These are phyloP conservation scores for Backusella parvicylindrica DNA, from an alignment of 192 early-diverging fungal genomes.

Conservation along the genomic window DNA sequence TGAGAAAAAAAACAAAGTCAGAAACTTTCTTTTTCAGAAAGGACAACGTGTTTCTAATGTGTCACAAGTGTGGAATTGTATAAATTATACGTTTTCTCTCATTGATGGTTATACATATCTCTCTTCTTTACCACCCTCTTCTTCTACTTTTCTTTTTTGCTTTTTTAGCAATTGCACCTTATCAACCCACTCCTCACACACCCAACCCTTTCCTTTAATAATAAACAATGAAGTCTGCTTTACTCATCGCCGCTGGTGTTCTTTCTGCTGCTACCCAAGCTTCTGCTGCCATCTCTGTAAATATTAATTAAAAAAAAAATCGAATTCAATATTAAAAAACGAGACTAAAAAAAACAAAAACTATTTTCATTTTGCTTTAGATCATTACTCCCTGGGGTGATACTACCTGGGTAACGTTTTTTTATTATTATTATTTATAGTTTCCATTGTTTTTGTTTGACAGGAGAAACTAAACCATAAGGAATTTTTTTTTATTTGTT, in stretches of 20 bases:
- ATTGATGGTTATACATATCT: neutral
- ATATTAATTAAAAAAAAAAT: constrained; percentile 7
- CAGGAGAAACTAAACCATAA: neutral
- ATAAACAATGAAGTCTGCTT: constrained; percentile 26
- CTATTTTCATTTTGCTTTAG: constrained; percentile 8
- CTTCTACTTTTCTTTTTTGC: neutral
- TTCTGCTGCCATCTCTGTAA: constrained; percentile 14
- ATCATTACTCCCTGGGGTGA: constrained; percentile 29
- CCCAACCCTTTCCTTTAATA: constrained; percentile 17
- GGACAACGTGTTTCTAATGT: constrained; percentile 14
- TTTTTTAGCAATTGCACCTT: neutral
- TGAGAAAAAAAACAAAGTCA: neutral
- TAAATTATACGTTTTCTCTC: neutral
- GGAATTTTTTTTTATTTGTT: neutral
- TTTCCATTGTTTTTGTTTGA: constrained; percentile 2
- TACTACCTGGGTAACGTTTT: constrained; percentile 27
- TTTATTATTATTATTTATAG: neutral
- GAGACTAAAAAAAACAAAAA: neutral
- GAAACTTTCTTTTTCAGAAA: constrained; percentile 1
- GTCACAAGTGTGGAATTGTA: constrained; percentile 3
- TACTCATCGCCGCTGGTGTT: constrained; percentile 18
- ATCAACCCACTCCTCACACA: neutral
- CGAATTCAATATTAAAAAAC: neutral
- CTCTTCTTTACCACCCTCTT: constrained; percentile 1
- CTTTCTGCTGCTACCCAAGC: constrained; percentile 6